phyloP scores from a whole-genome alignment of 495 filamentous ascomycete genomes.

The Friedmanniomyces simplex region DNA sequence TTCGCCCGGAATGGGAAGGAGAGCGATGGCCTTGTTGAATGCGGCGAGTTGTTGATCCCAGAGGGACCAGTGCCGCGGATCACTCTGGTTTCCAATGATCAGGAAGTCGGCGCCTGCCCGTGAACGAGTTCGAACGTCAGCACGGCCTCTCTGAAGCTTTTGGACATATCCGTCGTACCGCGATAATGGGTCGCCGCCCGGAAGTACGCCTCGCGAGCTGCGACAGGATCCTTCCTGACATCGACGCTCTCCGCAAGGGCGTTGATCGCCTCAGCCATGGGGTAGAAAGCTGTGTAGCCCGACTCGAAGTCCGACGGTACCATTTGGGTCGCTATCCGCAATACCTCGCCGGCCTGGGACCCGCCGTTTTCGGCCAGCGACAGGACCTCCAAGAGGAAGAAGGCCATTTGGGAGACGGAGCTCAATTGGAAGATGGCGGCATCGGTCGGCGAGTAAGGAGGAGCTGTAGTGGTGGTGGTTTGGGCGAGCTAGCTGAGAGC shows the following conservation, averaged over 20 bases:
- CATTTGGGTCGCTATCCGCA: slow-evolving; percentile 30
- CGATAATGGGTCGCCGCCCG: slow-evolving; percentile 30
- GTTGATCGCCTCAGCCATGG: slow-evolving; percentile 23
- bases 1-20: slow-evolving; percentile 31
- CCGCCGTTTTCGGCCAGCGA: background rate
- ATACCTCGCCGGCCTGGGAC: slow-evolving; percentile 29
- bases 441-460: slow-evolving; percentile 28
- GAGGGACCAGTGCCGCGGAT: slow-evolving; percentile 22
- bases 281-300: slow-evolving; percentile 28
- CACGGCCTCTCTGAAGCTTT: too few relatives aligned
- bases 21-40: slow-evolving; percentile 22
- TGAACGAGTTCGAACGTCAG: too few relatives aligned
- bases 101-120: slow-evolving; percentile 40
- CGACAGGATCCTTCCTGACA: background rate
- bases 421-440: slow-evolving; percentile 1
- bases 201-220: slow-evolving; percentile 30
- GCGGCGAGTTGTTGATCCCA: slow-evolving; percentile 6
- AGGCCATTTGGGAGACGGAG: background rate
- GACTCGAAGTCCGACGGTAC: slow-evolving; percentile 31
- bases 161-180: slow-evolving; percentile 29
- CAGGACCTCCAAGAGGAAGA: background rate
- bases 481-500: background rate
- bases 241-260: slow-evolving; percentile 3
- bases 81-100: slow-evolving; percentile 34
- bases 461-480: background rate